These are phyloP conservation scores for Mortierella sp. DNA, from an alignment of 371 early-diverging fungal species.

Conservation along the genomic window DNA sequence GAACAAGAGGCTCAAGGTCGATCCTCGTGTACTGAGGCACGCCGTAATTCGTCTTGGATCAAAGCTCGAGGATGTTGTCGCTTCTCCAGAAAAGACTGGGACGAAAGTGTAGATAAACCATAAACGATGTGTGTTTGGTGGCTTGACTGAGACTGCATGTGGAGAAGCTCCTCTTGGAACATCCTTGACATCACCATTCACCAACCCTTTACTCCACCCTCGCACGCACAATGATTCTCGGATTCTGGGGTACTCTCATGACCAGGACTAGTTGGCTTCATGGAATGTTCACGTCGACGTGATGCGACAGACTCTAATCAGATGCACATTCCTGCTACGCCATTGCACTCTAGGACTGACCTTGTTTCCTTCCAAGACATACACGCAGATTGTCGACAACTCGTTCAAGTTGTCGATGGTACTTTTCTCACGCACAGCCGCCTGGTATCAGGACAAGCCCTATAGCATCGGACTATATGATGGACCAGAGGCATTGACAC, in stretches of 20 bases:
- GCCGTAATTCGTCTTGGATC: conserved; percentile 80
- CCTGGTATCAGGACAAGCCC: too few relatives aligned
- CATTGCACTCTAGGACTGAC: conserved; percentile 20
- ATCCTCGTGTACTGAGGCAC: conserved; percentile 82
- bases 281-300: too few relatives aligned
- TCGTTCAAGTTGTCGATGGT: conserved; percentile 83
- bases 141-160: too few relatives aligned
- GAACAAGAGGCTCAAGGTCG: conserved; percentile 70
- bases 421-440: too few relatives aligned
- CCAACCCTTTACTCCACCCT: too few relatives aligned
- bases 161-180: too few relatives aligned
- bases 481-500: too few relatives aligned
- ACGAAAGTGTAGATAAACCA: conserved; percentile 39
- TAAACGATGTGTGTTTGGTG: too few relatives aligned
- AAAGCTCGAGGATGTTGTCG: conserved; percentile 67
- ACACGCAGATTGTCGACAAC: conserved; percentile 76
- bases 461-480: too few relatives aligned
- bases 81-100: conserved; percentile 68
- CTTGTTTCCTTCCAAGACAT: conserved; percentile 69
- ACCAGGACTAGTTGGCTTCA: neutral
- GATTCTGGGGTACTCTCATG: conserved; percentile 19
- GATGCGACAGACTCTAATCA: too few relatives aligned
- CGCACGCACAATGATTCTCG: conserved; percentile 16
- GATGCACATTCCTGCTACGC: neutral
- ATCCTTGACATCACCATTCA: too few relatives aligned